Base-by-base conservation (phyloP, 2,329 filamentous ascomycete species). In the Fusarium luffae region DNA sequence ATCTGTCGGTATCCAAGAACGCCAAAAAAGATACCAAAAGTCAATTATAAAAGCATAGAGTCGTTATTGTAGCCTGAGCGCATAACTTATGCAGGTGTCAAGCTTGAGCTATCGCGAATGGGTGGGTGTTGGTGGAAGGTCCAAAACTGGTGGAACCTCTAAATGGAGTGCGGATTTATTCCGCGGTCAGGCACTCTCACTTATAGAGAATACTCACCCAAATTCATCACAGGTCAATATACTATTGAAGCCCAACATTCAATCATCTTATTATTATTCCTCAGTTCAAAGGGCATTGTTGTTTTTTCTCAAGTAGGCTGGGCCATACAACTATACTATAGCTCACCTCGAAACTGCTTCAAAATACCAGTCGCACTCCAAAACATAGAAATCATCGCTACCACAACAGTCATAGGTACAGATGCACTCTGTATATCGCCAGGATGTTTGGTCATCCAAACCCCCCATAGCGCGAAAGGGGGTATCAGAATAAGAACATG, bases 101-200 rank as follows among this genome's bases (percentile, higher is more conserved):
- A 60, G 63, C 63, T 70, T 58, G 32, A 70, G 44, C 67, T 59
- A 50, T 63, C 67, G 67, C 63, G 54, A 30, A 68, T 16, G 11
- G 13, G 14, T 32, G 18, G n/a, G 32, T 42, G 42, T 50, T 44
- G 43, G 59, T 68, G 64, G 50, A 58, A 54, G 21, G 56, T 57
- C 18, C 14, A 40, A 27, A n/a, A 28, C 25, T 51, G 54, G 63
- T 69, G 64, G 68, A 60, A 56, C 63, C 49, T 60, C 28, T 25
- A 10, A 34, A 14, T 40, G 41, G 46, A n/a, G 46, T 32, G 68
- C 68, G 68, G 68, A 62, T 52, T 27, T 27, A 57, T 70, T 70
- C 68, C 68, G 68, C 59, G 5, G 11, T 49, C 4, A 12, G 30
- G 30, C 30, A 16, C 30, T 8, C 30, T 32, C 30, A 32, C 30